A percentile compares a stretch with the other conserved stretches of the same genome.
Evolutionary conservation across 1,284 basidiomycete species (phyloP).

Genomic region (Irpex sp.): DNA sequence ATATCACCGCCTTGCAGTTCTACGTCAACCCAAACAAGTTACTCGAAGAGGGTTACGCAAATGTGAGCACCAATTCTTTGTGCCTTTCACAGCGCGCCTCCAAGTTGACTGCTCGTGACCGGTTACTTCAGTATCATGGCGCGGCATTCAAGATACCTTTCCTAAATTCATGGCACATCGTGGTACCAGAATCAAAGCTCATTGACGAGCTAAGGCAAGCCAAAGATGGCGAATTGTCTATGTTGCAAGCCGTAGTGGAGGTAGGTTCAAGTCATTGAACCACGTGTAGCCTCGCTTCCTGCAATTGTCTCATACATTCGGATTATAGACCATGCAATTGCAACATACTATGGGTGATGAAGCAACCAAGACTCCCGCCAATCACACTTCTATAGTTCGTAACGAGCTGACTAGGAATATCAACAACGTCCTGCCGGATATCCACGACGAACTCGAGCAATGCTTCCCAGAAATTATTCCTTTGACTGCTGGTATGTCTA

Average conservation of each 20-base stretch:
- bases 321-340: background rate
- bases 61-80: constrained; percentile 4
- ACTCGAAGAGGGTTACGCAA: constrained; percentile 14
- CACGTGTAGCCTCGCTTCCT: background rate
- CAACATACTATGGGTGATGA: constrained; percentile 25
- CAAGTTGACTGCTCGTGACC: no score
- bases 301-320: background rate
- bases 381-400: constrained; percentile 23
- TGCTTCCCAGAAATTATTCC: constrained; percentile 29
- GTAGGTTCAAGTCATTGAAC: constrained; percentile 13
- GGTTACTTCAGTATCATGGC: constrained; percentile 17
- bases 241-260: constrained; percentile 23
- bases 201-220: constrained; percentile 33
- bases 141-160: constrained; percentile 30
- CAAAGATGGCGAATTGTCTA: constrained; percentile 30
- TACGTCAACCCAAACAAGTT: constrained; percentile 4
- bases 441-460: constrained; percentile 29
- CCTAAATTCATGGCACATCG: constrained; percentile 28
- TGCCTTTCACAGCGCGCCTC: no score
- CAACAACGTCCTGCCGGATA: constrained; percentile 19
- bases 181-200: constrained; percentile 29
- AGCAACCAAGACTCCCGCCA: constrained; percentile 21
- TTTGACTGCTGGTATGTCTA: constrained; percentile 12
- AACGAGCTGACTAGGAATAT: constrained; percentile 29
- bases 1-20: constrained; percentile 9